Base-by-base conservation (phyloP, 2,329 filamentous ascomycete species). In the Sphaerostilbella broomeana region DNA sequence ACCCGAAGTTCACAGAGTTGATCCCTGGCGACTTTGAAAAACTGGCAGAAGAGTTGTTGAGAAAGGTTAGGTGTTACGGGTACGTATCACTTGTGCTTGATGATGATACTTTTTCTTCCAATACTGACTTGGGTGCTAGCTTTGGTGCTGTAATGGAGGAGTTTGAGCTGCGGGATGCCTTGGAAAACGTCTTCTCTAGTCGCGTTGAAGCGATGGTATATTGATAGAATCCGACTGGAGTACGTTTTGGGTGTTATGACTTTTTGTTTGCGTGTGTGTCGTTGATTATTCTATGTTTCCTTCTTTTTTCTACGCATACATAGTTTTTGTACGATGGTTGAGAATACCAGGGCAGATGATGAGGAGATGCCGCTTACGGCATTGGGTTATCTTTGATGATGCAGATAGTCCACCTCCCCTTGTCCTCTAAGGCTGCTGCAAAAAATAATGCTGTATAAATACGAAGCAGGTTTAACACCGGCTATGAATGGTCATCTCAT, bases 41-140 rank as follows among this genome's bases (percentile, higher is more conserved):
- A 46, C 70, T 95, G 49, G 79, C 84, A 35, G 79, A 81, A 35
- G 84, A 87, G 42, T 70, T 97, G 41, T 69, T 77, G 51, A 73
- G 74, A 41, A 95, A 95, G 64, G 80, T 95, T 43, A 77, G 88
- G 47, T 97, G 92, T 61, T 95, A 95, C 61, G 92, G 92, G 85
- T 90, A 66, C 55, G 82, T 73, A 9, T n/a, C n/a, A 9, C 41
- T 43, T 50, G 34, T 19, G 5, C 18, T 22, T 24, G 6, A 7
- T 15, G 12, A 10, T 11, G n/a, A 13, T 16, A 9, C 18, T 32
- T n/a, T 18, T 29, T 20, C 16, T 33, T 31, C 22, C 4, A 12
- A 6, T 15, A 2, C 47, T 50, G 35, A 47, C 34, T 11, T 9
- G 5, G 6, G 21, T 21, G n/a, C 19, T 18, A 80, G 75, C 12